Percentiles rank a stretch among this genome's conserved stretches.
phyloP scores from a whole-genome alignment of 1,284 basidiomycete species.

The Microbotryomycetes sp. region DNA sequence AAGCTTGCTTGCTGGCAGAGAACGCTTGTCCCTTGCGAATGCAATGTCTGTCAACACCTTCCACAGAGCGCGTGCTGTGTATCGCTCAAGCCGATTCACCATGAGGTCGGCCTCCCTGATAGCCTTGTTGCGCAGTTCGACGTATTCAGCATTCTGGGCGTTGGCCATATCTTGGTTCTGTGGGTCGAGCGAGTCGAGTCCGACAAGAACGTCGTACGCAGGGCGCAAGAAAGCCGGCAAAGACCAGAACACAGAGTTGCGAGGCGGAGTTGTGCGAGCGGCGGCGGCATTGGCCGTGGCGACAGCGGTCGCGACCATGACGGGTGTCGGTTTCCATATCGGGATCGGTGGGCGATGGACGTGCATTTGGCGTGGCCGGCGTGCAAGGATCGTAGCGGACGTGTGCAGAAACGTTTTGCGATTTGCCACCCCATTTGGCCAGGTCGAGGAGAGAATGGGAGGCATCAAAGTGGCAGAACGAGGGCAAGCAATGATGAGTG shows the following conservation, averaged over 20 bases:
- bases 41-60: neutral
- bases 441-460: no score
- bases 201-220: constrained; percentile 6
- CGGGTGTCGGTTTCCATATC: neutral
- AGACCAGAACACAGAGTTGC: constrained; percentile 13
- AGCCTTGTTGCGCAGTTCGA: constrained; percentile 60
- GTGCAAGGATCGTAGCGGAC: neutral
- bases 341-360: neutral
- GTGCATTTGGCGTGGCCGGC: neutral
- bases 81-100: no score
- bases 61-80: constrained; percentile 23
- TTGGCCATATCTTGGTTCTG: constrained; percentile 52
- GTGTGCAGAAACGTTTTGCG: no score
- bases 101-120: constrained; percentile 60
- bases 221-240: constrained; percentile 20
- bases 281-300: neutral
- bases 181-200: constrained; percentile 3
- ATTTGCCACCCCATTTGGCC: no score
- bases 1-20: constrained; percentile 55
- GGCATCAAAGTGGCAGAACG: no score
- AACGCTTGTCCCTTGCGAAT: constrained; percentile 18
- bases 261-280: neutral
- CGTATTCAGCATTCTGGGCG: constrained; percentile 55
- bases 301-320: no score
- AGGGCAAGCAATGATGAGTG: neutral